Conservation (phyloP, 495 filamentous ascomycete species). For the Articulospora tetracladia region DNA sequence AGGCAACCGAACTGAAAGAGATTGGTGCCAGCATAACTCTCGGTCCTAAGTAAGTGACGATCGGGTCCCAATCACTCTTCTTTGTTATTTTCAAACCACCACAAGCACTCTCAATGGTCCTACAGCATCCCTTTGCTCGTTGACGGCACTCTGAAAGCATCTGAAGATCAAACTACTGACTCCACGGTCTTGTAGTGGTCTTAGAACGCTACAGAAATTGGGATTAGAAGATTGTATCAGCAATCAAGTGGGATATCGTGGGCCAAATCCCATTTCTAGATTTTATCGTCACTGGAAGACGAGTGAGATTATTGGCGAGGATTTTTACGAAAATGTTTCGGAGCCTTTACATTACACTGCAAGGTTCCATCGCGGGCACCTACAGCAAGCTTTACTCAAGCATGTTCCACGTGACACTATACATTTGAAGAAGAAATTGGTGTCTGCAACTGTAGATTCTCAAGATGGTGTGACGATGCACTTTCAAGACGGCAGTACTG, state of each 20-base stretch:
- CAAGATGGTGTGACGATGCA: constrained; percentile 20
- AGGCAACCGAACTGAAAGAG: constrained; percentile 39
- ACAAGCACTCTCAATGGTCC: no score
- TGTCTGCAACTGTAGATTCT: constrained; percentile 17
- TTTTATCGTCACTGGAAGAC: constrained; percentile 40
- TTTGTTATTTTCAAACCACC: no score
- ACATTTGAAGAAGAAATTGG: constrained; percentile 23
- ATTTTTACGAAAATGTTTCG: constrained; percentile 33
- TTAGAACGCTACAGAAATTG: constrained; percentile 43
- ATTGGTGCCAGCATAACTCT: constrained; percentile 48
- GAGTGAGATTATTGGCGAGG: constrained; percentile 38
- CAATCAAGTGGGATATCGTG: constrained; percentile 37
- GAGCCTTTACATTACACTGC: constrained; percentile 41
- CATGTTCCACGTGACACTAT: constrained; percentile 34
- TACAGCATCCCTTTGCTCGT: no score
- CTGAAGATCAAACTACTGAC: no score
- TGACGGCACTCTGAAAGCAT: no score
- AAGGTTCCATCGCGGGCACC: constrained; percentile 42
- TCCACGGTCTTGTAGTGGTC: no score
- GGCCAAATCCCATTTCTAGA: constrained; percentile 29
- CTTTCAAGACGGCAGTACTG: constrained; percentile 27
- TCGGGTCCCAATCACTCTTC: no score
- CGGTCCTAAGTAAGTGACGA: no score
- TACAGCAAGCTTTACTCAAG: constrained; percentile 40
- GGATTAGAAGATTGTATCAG: constrained; percentile 37